These are phyloP conservation scores for Pachysandra terminalis DNA, from an alignment of 164 flowering plant genomes.

Conservation along the genomic window DNA sequence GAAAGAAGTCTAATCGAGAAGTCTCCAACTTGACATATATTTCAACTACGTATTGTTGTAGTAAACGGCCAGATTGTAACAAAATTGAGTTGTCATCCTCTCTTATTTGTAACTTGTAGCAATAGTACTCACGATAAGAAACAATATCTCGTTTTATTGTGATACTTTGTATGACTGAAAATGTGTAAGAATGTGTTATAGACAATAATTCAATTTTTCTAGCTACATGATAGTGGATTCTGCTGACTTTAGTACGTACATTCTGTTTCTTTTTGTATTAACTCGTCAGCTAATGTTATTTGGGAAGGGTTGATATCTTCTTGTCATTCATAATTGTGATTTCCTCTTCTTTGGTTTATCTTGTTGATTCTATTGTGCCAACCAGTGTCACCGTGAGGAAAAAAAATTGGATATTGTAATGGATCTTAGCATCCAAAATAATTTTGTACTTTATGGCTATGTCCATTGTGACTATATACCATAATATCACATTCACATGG, in stretches of 20 bases:
- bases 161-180: background rate
- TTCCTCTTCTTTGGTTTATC: too few species aligned
- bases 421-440: conserved; percentile 20
- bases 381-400: conserved; percentile 8
- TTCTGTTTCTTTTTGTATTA: background rate
- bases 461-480: background rate
- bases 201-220: background rate
- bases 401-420: conserved; percentile 12
- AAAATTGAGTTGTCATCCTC: background rate
- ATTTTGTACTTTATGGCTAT: background rate
- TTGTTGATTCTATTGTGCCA: conserved; percentile 9
- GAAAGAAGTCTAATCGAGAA: conserved; percentile 5
- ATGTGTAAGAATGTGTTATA: background rate
- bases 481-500: background rate
- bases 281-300: background rate
- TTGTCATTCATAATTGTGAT: background rate
- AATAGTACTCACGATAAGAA: background rate
- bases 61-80: background rate
- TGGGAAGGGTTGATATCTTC: background rate
- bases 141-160: background rate
- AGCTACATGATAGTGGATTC: background rate
- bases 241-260: background rate
- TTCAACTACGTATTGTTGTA: conserved; percentile 23
- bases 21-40: conserved; percentile 16
- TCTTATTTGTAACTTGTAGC: background rate